These are phyloP conservation scores for Aspergillus olivimuriae DNA, from an alignment of 495 filamentous ascomycete species.

Conservation along the genomic window DNA sequence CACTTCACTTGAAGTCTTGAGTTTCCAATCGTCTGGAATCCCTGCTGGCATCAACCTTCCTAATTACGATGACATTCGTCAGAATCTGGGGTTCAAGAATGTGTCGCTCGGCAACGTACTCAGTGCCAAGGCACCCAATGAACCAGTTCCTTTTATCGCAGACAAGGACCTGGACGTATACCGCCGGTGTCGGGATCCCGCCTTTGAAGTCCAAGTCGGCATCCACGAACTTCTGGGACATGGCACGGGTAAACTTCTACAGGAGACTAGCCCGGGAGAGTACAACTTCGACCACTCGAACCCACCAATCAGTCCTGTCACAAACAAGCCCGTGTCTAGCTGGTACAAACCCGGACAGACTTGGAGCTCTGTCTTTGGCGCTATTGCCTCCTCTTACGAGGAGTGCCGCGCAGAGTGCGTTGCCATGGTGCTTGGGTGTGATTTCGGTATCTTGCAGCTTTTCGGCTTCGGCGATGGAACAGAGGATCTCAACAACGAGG, in stretches of 20 bases:
- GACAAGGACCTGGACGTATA: slow-evolving; percentile 70
- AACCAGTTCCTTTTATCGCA: slow-evolving; percentile 82
- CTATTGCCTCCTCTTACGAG: slow-evolving; percentile 80
- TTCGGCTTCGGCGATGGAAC: slow-evolving; percentile 83
- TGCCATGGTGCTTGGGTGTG: slow-evolving; percentile 86
- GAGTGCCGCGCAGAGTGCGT: slow-evolving; percentile 82
- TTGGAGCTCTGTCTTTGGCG: slow-evolving; percentile 87
- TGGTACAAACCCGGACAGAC: slow-evolving; percentile 95
- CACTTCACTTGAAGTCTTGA: slow-evolving; percentile 73
- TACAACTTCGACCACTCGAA: slow-evolving; percentile 82
- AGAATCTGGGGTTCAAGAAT: slow-evolving; percentile 96
- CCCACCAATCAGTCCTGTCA: slow-evolving; percentile 76
- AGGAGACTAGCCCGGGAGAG: slow-evolving; percentile 71
- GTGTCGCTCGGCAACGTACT: slow-evolving; percentile 89
- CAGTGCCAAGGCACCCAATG: slow-evolving; percentile 80
- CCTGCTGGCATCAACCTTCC: slow-evolving; percentile 76
- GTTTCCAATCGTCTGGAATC: slow-evolving; percentile 73
- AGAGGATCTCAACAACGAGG: slow-evolving; percentile 62
- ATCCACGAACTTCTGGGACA: slow-evolving; percentile 95
- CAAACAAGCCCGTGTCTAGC: slow-evolving; percentile 65
- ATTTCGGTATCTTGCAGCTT: slow-evolving; percentile 81
- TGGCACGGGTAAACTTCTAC: slow-evolving; percentile 89
- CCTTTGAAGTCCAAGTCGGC: slow-evolving; percentile 93
- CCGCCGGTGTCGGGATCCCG: slow-evolving; percentile 68
- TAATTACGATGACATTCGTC: slow-evolving; percentile 92